A percentile compares a stretch with the other conserved stretches of the same genome.
These are phyloP conservation scores for Flaveria brownii DNA, from an alignment of 129 eudicot genomes.

Conservation along the genomic window DNA sequence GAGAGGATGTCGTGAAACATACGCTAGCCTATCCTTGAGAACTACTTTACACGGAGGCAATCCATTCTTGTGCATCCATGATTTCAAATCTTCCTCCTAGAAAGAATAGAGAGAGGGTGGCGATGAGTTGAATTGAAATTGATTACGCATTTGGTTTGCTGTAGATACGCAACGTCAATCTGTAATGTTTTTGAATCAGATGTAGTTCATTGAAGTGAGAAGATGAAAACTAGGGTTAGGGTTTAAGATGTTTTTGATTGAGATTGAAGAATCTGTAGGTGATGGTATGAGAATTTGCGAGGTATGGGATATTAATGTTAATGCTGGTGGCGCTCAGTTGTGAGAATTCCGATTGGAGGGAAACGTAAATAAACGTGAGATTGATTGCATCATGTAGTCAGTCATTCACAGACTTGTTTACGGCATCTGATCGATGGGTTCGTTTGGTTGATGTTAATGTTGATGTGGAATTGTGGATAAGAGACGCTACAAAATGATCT, in stretches of 20 bases:
- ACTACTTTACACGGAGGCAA: not conserved
- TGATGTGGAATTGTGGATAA: no score
- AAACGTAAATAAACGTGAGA: not conserved
- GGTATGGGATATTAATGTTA: conserved; percentile 1
- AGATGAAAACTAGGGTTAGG: conserved; percentile 31
- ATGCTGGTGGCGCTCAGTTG: conserved; percentile 29
- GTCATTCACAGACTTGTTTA: no score
- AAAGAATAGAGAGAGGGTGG: conserved; percentile 26
- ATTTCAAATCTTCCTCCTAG: no score
- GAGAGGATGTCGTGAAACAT: conserved; percentile 47
- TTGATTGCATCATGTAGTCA: no score
- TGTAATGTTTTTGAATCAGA: not conserved
- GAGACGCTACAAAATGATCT: no score
- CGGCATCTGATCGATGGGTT: no score
- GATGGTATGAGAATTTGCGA: not conserved
- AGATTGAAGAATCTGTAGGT: conserved; percentile 10
- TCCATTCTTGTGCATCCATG: no score
- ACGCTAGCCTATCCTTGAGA: conserved; percentile 57
- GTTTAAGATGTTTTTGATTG: conserved; percentile 5
- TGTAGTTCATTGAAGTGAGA: not conserved
- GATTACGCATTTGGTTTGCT: conserved; percentile 47
- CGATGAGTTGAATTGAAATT: conserved; percentile 40
- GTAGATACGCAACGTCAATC: conserved; percentile 53
- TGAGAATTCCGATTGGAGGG: conserved; percentile 28
- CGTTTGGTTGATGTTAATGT: no score